Conservation (phyloP, 1,284 basidiomycete species). For the Ceratobasidium papillatum region DNA sequence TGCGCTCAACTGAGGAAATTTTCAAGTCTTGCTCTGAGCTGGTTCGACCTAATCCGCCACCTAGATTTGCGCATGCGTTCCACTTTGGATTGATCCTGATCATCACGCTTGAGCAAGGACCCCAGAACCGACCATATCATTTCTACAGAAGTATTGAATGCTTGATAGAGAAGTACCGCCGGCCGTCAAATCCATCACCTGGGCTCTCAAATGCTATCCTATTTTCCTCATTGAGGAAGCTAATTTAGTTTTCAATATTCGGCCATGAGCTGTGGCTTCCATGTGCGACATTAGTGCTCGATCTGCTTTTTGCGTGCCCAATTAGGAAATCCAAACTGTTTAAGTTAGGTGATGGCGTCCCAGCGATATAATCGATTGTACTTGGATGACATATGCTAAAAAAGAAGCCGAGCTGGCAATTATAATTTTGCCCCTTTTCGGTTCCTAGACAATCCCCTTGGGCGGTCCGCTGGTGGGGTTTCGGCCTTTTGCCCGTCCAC, state of each 20-base stretch:
- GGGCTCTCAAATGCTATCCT: neutral
- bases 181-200: neutral
- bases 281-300: neutral
- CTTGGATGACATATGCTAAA: neutral
- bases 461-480: neutral
- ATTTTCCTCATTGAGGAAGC: slow-evolving; percentile 27
- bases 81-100: slow-evolving; percentile 33
- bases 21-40: slow-evolving; percentile 13
- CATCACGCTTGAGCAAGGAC: slow-evolving; percentile 27
- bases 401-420: neutral
- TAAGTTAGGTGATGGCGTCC: neutral
- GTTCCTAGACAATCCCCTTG: slow-evolving; percentile 5
- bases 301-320: slow-evolving; percentile 8
- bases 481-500: neutral
- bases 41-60: slow-evolving; percentile 22
- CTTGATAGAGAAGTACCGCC: slow-evolving; percentile 22
- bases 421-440: slow-evolving; percentile 4
- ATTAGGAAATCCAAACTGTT: neutral
- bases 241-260: slow-evolving; percentile 27
- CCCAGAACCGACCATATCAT: slow-evolving; percentile 8
- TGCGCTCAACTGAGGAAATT: slow-evolving; percentile 15
- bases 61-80: slow-evolving; percentile 4
- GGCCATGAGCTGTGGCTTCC: slow-evolving; percentile 7
- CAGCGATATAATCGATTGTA: neutral
- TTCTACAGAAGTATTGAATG: neutral